phyloP scores from a whole-genome alignment of 208 protist genomes.

The Lotmaria passim region DNA sequence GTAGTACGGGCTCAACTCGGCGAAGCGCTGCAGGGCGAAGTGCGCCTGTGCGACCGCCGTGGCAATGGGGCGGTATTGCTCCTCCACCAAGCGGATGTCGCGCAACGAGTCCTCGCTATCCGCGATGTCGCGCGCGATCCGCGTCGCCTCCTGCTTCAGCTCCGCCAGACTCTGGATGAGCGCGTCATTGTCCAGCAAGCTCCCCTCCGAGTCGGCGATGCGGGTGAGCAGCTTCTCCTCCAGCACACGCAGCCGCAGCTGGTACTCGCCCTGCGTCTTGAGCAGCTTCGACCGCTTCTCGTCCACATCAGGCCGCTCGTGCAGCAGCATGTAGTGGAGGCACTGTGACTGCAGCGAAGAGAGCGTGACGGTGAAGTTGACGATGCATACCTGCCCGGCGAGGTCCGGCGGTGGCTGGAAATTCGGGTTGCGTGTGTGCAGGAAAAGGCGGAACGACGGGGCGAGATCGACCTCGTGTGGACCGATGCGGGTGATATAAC shows the following conservation, averaged over 20 bases:
- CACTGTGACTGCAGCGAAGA: slow-evolving; percentile 96
- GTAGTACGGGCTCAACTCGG: slow-evolving; percentile 96
- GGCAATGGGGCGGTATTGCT: slow-evolving; percentile 95
- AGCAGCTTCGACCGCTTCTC: slow-evolving; percentile 91
- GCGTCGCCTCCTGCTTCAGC: slow-evolving; percentile 93
- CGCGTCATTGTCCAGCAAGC: slow-evolving; percentile 97
- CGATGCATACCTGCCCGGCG: slow-evolving; percentile 96
- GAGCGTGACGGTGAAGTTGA: slow-evolving; percentile 99
- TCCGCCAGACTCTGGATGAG: slow-evolving; percentile 94
- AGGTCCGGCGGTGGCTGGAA: slow-evolving; percentile 96
- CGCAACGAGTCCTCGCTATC: slow-evolving; percentile 94
- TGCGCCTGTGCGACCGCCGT: slow-evolving; percentile 91
- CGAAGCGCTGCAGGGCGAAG: slow-evolving; percentile 95
- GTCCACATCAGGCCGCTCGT: slow-evolving; percentile 97
- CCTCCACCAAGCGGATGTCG: slow-evolving; percentile 79
- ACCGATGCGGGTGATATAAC: slow-evolving; percentile 95
- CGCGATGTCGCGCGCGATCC: slow-evolving; percentile 90
- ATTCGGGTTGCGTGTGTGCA: slow-evolving; percentile 96
- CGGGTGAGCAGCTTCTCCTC: slow-evolving; percentile 96
- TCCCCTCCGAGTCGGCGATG: slow-evolving; percentile 94
- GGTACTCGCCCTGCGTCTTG: slow-evolving; percentile 95
- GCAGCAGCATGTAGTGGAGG: slow-evolving; percentile 88
- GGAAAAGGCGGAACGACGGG: slow-evolving; percentile 96
- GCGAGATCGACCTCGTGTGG: slow-evolving; percentile 98
- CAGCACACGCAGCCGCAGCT: slow-evolving; percentile 92